phyloP scores from a whole-genome alignment of 345 rosid genomes.

The Draba incana region DNA sequence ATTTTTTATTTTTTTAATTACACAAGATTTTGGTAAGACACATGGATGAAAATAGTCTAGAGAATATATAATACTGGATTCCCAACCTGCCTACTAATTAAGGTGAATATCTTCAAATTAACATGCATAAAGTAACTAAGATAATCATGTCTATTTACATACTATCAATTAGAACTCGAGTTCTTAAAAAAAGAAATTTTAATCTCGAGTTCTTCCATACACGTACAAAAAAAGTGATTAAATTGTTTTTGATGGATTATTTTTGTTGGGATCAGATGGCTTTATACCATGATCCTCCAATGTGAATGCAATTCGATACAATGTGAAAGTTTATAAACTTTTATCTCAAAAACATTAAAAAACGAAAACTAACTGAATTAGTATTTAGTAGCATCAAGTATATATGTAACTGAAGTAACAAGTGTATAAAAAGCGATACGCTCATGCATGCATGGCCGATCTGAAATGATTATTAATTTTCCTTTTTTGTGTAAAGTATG shows the following conservation, averaged over 20 bases:
- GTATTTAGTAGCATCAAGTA: too few relatives aligned
- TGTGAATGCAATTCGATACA: conserved; percentile 16
- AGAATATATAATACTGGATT: too few relatives aligned
- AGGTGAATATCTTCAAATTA: background rate
- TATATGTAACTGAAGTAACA: conserved; percentile 7
- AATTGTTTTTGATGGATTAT: background rate
- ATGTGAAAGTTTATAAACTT: conserved; percentile 4
- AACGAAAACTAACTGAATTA: too few relatives aligned
- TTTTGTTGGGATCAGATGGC: background rate
- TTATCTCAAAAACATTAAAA: background rate
- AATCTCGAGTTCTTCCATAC: background rate
- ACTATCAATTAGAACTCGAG: background rate
- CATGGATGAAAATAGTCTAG: too few relatives aligned
- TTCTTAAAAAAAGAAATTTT: background rate
- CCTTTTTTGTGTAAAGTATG: background rate
- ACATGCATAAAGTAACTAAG: background rate
- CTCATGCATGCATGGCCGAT: conserved; percentile 33
- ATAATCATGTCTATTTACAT: background rate
- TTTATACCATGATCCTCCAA: conserved; percentile 1
- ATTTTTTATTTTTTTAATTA: too few relatives aligned
- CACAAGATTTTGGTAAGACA: too few relatives aligned
- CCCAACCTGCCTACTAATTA: background rate
- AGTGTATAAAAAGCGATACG: conserved; percentile 3
- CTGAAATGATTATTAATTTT: conserved; percentile 13
- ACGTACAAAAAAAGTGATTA: background rate